A percentile compares a stretch with the other conserved stretches of the same genome.
These are phyloP conservation scores for Lophiotrema nucula DNA, from an alignment of 495 filamentous ascomycete genomes.

Conservation along the genomic window DNA sequence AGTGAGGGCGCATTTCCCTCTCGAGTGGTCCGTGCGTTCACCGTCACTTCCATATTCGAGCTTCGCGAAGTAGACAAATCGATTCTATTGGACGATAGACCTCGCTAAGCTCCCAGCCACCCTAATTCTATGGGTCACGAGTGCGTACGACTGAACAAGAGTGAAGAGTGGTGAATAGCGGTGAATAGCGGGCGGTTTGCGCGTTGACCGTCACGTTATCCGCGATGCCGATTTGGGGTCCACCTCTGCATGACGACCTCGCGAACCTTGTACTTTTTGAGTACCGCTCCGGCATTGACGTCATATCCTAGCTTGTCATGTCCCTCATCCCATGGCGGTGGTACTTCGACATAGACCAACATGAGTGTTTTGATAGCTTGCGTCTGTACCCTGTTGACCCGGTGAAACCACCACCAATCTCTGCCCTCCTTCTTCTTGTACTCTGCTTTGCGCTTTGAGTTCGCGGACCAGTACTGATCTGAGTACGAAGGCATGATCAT, in stretches of 20 bases:
- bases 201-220: no score
- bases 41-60: no score
- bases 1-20: no score
- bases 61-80: no score
- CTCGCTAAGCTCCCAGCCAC: no score
- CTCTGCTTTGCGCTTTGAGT: conserved; percentile 47
- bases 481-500: conserved; percentile 80
- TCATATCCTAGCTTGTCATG: conserved; percentile 34
- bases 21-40: no score
- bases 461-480: conserved; percentile 66
- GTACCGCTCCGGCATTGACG: conserved; percentile 58
- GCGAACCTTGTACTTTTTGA: conserved; percentile 73
- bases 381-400: conserved; percentile 83
- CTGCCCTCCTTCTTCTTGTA: conserved; percentile 50
- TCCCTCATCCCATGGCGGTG: conserved; percentile 57
- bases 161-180: no score
- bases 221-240: conserved; percentile 58
- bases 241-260: conserved; percentile 82
- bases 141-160: no score
- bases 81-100: no score
- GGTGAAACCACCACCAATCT: conserved; percentile 91
- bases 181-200: no score
- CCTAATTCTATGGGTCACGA: no score
- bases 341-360: conserved; percentile 86
- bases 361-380: conserved; percentile 88